These are phyloP conservation scores for Luvunga scandens DNA, from an alignment of 345 rosid genomes.

Conservation along the genomic window DNA sequence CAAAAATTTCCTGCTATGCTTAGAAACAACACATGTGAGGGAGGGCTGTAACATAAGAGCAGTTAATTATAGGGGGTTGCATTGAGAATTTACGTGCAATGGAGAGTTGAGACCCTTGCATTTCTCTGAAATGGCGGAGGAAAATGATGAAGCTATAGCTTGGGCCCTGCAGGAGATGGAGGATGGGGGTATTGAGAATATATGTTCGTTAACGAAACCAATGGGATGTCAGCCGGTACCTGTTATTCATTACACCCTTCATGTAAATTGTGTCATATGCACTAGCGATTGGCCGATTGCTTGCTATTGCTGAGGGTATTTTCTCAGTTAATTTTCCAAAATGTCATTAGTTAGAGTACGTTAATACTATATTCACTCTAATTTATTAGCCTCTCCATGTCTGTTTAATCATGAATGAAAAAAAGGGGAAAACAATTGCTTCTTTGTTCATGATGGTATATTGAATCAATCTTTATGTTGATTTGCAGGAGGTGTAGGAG, in stretches of 20 bases:
- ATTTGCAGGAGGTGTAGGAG: not conserved
- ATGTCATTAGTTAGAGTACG: not conserved
- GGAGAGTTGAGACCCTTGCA: no score
- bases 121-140: no score
- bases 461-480: not conserved
- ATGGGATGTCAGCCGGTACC: not conserved
- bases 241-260: no score
- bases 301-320: not conserved
- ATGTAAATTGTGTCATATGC: rapidly evolving
- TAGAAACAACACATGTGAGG: no score
- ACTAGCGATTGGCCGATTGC: not conserved
- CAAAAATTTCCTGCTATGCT: no score
- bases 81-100: no score
- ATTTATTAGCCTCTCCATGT: not conserved
- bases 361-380: not conserved
- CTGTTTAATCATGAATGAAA: not conserved
- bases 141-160: slow-evolving; percentile 2
- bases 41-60: no score
- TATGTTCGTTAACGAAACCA: not conserved
- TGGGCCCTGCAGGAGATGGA: not conserved
- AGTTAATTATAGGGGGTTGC: no score
- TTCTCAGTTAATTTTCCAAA: no score
- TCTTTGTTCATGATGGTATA: not conserved
- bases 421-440: not conserved
- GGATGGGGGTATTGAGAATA: not conserved